Evolutionary conservation across 164 flowering plant genomes (phyloP), one percentile per base, ranked within the genome.

Genomic region (Annona squamosa): DNA sequence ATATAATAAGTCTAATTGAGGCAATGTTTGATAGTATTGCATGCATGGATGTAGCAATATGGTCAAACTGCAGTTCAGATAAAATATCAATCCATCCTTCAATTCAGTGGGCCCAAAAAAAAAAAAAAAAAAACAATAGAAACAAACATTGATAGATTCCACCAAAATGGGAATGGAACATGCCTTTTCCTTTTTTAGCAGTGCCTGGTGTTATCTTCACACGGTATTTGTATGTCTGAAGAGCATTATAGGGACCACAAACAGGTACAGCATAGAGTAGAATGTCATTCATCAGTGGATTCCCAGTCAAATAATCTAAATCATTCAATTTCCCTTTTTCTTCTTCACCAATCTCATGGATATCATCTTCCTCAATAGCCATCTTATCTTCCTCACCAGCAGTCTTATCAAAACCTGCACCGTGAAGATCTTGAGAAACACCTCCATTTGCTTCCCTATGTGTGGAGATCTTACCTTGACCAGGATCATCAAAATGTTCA

Each of bases 231-330:
- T 94, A 92, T 17, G 91, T 76, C 69, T 94, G 99, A 41, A 94
- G 57, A 47, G 98, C 97, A 75, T 71, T 89, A 70, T 94, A 92
- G 45, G 98, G 98, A 72, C 90, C 98, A 79, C 99, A 94, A 37
- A 94, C 97, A 71, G 99, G 99, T n/a, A 92, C 90, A 5, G 96
- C 98, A 78, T 91, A 94, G 72, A 91, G 79, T n/a, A 94, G 88
- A 75, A 94, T 87, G 71, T 92, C 99, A 73, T 74, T 88, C 42
- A 90, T 86, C 71, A 90, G 75, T 48, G 99, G 99, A 81, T 78
- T 90, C 67, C 98, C 99, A 2, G 99, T 94, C 86, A 94, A 80
- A 80, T 92, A 92, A 82, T 92, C 98, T 69, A 91, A 79, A 71
- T 94, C 99, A 74, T 86, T 91, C 65, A 94, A 73, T 79, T 87